Conservation (phyloP, 2,329 filamentous ascomycete genomes). For the Neophaeococcomyces aloes region DNA sequence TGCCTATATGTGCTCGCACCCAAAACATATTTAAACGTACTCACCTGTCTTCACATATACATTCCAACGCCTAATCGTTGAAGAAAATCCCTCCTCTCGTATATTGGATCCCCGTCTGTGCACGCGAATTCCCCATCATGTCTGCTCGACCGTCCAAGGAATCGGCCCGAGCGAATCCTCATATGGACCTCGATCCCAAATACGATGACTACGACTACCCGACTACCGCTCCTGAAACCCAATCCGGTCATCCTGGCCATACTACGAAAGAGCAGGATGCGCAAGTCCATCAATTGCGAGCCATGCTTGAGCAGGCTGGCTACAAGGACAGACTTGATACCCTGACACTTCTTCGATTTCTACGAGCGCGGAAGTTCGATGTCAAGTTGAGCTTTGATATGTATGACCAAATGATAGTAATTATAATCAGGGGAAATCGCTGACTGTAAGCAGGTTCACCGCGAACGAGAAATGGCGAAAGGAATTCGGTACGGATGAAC, state of each 20-base stretch:
- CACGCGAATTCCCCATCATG: conserved; percentile 11
- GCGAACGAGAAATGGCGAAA: conserved; percentile 86
- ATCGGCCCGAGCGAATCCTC: conserved; percentile 22
- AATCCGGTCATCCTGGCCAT: conserved; percentile 75
- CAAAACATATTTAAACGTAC: too few species aligned
- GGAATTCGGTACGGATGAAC: conserved; percentile 72
- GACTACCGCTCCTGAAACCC: conserved; percentile 57
- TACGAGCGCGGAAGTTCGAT: conserved; percentile 88
- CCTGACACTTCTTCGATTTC: conserved; percentile 80
- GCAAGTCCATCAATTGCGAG: conserved; percentile 73
- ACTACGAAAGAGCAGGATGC: conserved; percentile 81
- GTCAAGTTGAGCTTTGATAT: conserved; percentile 75
- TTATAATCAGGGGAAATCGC: neutral
- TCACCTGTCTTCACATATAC: neutral
- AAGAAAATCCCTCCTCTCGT: too few species aligned
- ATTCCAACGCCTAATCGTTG: too few species aligned
- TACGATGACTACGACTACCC: conserved; percentile 96
- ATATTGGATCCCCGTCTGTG: too few species aligned
- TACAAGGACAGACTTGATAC: conserved; percentile 81
- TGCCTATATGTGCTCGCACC: neutral
- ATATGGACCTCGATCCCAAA: conserved; percentile 61
- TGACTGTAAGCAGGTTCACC: conserved; percentile 57
- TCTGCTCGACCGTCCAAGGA: conserved; percentile 14
- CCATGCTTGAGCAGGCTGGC: conserved; percentile 72
- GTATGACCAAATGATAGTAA: conserved; percentile 44